Conservation (phyloP, 805 yeast species). For the Sugiyamaella mastotermitis region DNA sequence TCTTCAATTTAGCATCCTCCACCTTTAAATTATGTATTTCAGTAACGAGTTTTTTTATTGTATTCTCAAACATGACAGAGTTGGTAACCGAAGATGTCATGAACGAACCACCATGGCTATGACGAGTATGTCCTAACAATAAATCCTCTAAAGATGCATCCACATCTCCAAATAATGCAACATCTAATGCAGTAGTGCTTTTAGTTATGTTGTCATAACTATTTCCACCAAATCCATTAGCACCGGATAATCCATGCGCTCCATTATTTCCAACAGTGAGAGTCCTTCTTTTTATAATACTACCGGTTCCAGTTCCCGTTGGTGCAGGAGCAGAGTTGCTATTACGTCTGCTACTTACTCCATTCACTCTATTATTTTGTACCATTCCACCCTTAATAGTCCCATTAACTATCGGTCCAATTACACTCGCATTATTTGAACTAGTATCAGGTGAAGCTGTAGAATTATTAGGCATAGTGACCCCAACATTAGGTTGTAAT, state of each 20-base stretch:
- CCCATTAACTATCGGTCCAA: no score
- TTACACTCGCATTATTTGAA: no score
- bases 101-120: conserved; percentile 30
- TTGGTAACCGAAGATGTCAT: conserved; percentile 27
- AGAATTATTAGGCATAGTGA: neutral
- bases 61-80: conserved; percentile 28
- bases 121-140: conserved; percentile 29
- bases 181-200: conserved; percentile 22
- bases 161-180: conserved; percentile 31
- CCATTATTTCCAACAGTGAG: neutral
- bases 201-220: no score
- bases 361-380: neutral
- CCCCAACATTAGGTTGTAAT: conserved; percentile 24
- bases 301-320: neutral
- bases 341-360: neutral
- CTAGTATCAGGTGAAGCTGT: neutral
- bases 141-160: conserved; percentile 29
- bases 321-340: neutral
- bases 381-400: neutral
- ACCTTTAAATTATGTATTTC: conserved; percentile 29
- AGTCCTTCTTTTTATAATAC: neutral
- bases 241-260: neutral
- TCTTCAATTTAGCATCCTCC: conserved; percentile 30
- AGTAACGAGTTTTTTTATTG: conserved; percentile 29
- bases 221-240: neutral